Evolutionary conservation across 1,284 basidiomycete genomes (phyloP).

Genomic region (Cryptococcus sp.): DNA sequence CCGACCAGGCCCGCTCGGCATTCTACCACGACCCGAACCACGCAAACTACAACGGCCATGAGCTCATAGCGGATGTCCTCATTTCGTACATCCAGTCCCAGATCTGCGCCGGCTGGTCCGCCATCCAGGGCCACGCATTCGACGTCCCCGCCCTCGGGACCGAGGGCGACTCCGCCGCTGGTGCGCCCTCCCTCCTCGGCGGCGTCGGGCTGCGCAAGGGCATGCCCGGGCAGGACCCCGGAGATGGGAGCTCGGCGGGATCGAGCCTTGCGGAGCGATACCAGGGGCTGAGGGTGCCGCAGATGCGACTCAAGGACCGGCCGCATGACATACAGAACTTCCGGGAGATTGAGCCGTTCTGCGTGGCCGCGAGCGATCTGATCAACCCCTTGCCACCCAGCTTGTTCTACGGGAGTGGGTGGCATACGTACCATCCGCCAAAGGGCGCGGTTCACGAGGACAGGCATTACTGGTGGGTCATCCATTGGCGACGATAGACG

Average conservation of each 20-base stretch:
- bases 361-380: constrained; percentile 87
- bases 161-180: constrained; percentile 41
- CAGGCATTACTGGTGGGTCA: constrained; percentile 72
- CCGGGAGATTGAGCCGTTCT: constrained; percentile 81
- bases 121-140: constrained; percentile 62
- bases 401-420: constrained; percentile 84
- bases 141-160: constrained; percentile 57
- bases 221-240: constrained; percentile 30
- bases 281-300: constrained; percentile 58
- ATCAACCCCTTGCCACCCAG: constrained; percentile 88
- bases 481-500: neutral
- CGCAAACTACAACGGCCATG: constrained; percentile 74
- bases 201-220: constrained; percentile 48
- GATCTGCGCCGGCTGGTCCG: constrained; percentile 78
- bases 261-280: constrained; percentile 20
- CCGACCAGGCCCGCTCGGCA: constrained; percentile 60
- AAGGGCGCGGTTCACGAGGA: constrained; percentile 54
- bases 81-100: constrained; percentile 82
- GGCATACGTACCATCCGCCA: constrained; percentile 70
- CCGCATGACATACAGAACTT: constrained; percentile 62
- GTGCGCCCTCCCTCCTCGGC: constrained; percentile 33
- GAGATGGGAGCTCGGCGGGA: constrained; percentile 20
- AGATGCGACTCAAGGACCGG: constrained; percentile 67
- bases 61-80: constrained; percentile 77
- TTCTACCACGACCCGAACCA: constrained; percentile 80